phyloP scores from a whole-genome alignment of 1,284 basidiomycete genomes.

The Irpex sp. region DNA sequence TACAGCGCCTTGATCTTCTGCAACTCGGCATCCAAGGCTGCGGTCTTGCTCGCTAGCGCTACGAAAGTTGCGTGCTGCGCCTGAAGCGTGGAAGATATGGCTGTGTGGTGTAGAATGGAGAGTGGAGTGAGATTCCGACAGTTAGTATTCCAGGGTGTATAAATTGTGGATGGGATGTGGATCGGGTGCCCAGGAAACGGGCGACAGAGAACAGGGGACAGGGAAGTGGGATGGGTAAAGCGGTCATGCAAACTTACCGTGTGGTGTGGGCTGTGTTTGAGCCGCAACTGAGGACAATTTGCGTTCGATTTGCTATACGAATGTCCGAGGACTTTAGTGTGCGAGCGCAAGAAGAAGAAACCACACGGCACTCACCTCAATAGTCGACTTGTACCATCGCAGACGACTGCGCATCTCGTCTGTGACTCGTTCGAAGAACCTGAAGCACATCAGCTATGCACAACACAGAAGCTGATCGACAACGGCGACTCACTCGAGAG shows the following conservation, averaged over 20 bases:
- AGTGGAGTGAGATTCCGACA: background rate
- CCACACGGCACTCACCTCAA: conserved; percentile 51
- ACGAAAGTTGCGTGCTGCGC: conserved; percentile 74
- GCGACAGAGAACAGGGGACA: background rate
- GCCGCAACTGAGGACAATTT: conserved; percentile 65
- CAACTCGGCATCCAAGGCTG: conserved; percentile 63
- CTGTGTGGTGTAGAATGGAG: conserved; percentile 30
- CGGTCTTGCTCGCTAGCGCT: conserved; percentile 68
- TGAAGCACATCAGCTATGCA: conserved; percentile 22
- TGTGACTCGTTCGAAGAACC: conserved; percentile 72
- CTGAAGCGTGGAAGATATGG: conserved; percentile 68
- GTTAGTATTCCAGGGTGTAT: no score
- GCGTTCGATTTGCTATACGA: conserved; percentile 72
- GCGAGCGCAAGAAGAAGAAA: conserved; percentile 2
- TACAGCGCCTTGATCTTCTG: conserved; percentile 68
- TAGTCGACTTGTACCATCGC: conserved; percentile 73
- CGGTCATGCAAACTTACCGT: conserved; percentile 42
- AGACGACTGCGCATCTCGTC: conserved; percentile 70
- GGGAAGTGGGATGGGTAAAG: background rate
- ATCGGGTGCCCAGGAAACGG: background rate
- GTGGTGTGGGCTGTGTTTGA: conserved; percentile 68
- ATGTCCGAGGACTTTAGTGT: background rate
- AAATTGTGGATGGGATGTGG: no score
- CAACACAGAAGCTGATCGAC: background rate
- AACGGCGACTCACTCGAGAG: conserved; percentile 60